Percentiles rank a stretch among this genome's conserved stretches.
Conservation (phyloP, 2,329 filamentous ascomycete genomes). For the Saccharata proteae region DNA sequence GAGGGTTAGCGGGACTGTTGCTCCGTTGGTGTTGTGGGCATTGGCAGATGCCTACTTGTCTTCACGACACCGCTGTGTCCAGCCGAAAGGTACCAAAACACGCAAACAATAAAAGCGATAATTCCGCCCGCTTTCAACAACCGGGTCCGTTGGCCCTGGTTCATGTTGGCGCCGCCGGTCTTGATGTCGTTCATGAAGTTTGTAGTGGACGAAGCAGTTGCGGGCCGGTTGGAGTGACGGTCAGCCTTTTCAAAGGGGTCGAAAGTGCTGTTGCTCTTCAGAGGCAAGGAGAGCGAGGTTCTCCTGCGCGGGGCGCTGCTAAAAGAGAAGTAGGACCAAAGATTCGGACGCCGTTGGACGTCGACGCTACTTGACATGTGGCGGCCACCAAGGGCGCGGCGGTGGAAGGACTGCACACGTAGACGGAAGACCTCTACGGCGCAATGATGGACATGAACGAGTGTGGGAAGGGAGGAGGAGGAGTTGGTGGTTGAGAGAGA, state of each 20-base stretch:
- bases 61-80: conserved; percentile 14
- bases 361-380: conserved; percentile 46
- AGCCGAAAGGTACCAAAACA: conserved; percentile 46
- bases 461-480: too few species aligned
- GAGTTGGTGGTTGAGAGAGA: too few species aligned
- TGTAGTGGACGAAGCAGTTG: conserved; percentile 18
- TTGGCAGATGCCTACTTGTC: too few species aligned
- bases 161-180: conserved; percentile 37
- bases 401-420: neutral
- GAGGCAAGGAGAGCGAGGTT: conserved; percentile 39
- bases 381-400: conserved; percentile 10
- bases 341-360: conserved; percentile 35
- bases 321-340: conserved; percentile 43
- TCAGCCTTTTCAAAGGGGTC: conserved; percentile 37
- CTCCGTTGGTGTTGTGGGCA: too few species aligned
- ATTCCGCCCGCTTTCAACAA: conserved; percentile 52
- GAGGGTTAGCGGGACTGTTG: too few species aligned
- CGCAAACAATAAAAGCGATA: conserved; percentile 43
- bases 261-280: conserved; percentile 21
- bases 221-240: conserved; percentile 23
- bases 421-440: too few species aligned
- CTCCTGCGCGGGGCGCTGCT: conserved; percentile 36
- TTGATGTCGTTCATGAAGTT: conserved; percentile 32
- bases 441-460: too few species aligned
- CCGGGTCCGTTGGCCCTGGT: conserved; percentile 48